phyloP scores from a whole-genome alignment of 176 grass and related monocot genomes.

The Eremochloa ophiuroides region DNA sequence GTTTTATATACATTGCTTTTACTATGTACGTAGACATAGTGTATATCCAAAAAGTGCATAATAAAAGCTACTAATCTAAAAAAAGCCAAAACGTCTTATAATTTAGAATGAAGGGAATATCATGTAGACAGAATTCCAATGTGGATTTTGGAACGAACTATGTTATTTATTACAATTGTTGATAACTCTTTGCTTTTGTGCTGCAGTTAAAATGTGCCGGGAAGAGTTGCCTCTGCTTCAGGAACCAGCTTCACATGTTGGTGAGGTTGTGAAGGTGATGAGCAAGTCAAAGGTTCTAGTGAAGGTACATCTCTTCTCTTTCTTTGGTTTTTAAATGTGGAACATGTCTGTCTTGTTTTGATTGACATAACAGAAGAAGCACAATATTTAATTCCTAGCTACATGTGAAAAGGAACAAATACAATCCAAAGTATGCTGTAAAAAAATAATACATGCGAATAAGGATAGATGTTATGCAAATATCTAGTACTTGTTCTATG shows the following conservation, averaged over 20 bases:
- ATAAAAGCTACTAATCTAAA: neutral
- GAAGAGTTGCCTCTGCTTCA: conserved; percentile 84
- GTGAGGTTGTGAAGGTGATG: conserved; percentile 98
- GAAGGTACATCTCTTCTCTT: conserved; percentile 46
- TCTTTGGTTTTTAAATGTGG: neutral
- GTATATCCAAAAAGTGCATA: neutral
- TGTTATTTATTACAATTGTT: neutral
- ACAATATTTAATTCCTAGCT: neutral
- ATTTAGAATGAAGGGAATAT: neutral
- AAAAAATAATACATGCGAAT: neutral
- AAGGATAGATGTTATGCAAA: neutral
- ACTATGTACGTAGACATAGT: neutral
- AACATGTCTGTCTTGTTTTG: neutral
- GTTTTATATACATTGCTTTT: neutral
- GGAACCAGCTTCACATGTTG: conserved; percentile 81
- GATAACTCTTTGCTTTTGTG: neutral
- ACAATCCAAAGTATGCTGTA: neutral
- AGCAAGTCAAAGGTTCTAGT: conserved; percentile 96
- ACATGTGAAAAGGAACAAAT: neutral
- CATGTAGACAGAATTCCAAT: neutral
- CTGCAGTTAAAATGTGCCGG: conserved; percentile 57
- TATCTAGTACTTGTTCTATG: neutral
- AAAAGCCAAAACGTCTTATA: neutral
- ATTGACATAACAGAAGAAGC: neutral
- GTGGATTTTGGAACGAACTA: neutral